Percentiles rank a stretch among this genome's conserved stretches.
Evolutionary conservation across 371 early-diverging fungal species (phyloP).

Genomic region (Cladochytrium tenue): DNA sequence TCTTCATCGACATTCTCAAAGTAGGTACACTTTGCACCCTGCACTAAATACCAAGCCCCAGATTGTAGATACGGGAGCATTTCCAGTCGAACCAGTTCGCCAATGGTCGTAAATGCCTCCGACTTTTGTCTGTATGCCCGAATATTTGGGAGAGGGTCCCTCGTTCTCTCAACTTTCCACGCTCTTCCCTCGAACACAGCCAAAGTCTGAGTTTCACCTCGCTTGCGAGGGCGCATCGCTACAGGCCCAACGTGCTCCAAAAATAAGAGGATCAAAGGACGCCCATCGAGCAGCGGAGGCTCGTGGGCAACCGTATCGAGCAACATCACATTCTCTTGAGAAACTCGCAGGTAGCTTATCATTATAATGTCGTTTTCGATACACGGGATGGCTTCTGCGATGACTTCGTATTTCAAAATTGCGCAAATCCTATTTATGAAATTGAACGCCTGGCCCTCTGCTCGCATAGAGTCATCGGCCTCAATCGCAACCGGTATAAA

Average conservation of each 20-base stretch:
- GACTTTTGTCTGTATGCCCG: background rate
- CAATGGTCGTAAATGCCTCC: background rate
- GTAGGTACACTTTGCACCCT: background rate
- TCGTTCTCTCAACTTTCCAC: background rate
- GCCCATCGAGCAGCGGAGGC: background rate
- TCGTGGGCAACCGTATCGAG: background rate
- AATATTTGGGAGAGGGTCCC: background rate
- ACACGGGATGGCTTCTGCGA: background rate
- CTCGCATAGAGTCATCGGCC: too few relatives aligned
- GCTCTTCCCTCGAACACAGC: background rate
- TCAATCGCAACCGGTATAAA: too few relatives aligned
- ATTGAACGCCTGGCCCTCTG: too few relatives aligned
- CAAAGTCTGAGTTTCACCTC: background rate
- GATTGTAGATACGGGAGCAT: background rate
- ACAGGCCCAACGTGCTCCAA: background rate
- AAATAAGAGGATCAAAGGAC: background rate
- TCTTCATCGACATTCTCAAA: background rate
- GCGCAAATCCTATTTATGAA: background rate
- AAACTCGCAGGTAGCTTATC: background rate
- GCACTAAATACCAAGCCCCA: background rate
- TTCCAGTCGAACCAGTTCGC: background rate
- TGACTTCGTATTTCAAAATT: background rate
- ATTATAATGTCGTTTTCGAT: background rate
- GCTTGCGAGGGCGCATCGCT: background rate
- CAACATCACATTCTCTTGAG: background rate